A percentile compares a stretch with the other conserved stretches of the same genome.
Evolutionary conservation across 2,329 filamentous ascomycete species (phyloP).

Genomic region (Neopestalotiopsis sp.): DNA sequence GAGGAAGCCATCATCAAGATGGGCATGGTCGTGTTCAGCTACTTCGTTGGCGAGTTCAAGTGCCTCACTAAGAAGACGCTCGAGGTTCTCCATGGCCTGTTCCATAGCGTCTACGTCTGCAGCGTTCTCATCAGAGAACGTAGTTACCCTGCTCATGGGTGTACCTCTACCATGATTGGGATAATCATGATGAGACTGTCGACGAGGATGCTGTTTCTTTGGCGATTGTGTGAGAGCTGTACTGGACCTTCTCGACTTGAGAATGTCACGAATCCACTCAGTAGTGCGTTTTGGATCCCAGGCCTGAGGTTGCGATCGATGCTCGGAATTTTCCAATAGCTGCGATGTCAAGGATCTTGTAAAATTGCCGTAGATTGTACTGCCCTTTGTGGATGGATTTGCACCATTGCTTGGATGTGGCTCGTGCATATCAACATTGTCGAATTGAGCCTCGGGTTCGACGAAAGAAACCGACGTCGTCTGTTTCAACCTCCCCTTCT

Average conservation of each 20-base stretch:
- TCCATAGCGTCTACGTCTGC: conserved; percentile 29
- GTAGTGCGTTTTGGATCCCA: conserved; percentile 27
- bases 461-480: background rate
- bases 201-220: conserved; percentile 28
- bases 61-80: conserved; percentile 52
- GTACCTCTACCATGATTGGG: conserved; percentile 18
- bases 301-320: conserved; percentile 21
- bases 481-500: background rate
- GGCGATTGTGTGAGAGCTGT: conserved; percentile 32
- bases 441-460: background rate
- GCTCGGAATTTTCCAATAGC: conserved; percentile 11
- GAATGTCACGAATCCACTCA: conserved; percentile 33
- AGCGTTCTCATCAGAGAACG: conserved; percentile 31
- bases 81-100: conserved; percentile 42
- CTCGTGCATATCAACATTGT: background rate
- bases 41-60: conserved; percentile 47
- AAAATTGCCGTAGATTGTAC: background rate
- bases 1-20: conserved; percentile 29
- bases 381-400: background rate
- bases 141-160: conserved; percentile 27
- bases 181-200: conserved; percentile 26
- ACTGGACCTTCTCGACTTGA: conserved; percentile 26
- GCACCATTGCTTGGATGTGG: background rate
- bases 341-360: conserved; percentile 5
- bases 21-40: conserved; percentile 36